These are phyloP conservation scores for Fusarium sp. DNA, from an alignment of 2,329 filamentous ascomycete genomes.

Conservation along the genomic window DNA sequence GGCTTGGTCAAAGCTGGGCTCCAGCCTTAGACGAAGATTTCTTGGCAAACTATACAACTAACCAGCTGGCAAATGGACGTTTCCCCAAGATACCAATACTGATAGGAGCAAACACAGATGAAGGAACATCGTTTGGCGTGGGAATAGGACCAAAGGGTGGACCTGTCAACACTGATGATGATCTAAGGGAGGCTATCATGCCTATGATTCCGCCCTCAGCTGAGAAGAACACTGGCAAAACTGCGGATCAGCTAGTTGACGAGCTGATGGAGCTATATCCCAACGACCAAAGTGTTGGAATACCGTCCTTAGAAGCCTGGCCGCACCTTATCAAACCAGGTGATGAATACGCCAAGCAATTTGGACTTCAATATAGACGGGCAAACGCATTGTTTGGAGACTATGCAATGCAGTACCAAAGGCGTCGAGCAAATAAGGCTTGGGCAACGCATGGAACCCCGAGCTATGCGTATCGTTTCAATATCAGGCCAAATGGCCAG, in stretches of 20 bases:
- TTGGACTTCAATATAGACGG: conserved; percentile 52
- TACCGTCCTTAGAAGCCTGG: conserved; percentile 53
- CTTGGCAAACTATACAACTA: conserved; percentile 49
- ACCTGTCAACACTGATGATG: conserved; percentile 48
- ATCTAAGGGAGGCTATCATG: conserved; percentile 42
- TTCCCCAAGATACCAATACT: conserved; percentile 55
- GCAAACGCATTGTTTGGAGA: conserved; percentile 50
- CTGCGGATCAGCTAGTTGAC: conserved; percentile 38
- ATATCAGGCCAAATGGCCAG: conserved; percentile 49
- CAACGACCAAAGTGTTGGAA: conserved; percentile 52
- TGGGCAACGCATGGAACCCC: conserved; percentile 48
- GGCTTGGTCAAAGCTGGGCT: conserved; percentile 26
- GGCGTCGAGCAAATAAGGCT: conserved; percentile 47
- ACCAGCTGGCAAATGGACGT: conserved; percentile 50
- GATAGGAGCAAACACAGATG: conserved; percentile 54
- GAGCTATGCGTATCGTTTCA: conserved; percentile 53
- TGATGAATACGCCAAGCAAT: conserved; percentile 40
- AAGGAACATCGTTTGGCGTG: conserved; percentile 46
- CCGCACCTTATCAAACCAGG: conserved; percentile 49
- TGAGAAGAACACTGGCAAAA: conserved; percentile 41
- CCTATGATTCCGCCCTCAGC: conserved; percentile 19
- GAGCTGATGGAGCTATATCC: conserved; percentile 49
- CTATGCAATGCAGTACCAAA: conserved; percentile 45
- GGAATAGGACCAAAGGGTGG: conserved; percentile 36
- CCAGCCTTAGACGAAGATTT: conserved; percentile 56